Conservation (phyloP, 164 flowering plant species). For the Berberis thunbergii region DNA sequence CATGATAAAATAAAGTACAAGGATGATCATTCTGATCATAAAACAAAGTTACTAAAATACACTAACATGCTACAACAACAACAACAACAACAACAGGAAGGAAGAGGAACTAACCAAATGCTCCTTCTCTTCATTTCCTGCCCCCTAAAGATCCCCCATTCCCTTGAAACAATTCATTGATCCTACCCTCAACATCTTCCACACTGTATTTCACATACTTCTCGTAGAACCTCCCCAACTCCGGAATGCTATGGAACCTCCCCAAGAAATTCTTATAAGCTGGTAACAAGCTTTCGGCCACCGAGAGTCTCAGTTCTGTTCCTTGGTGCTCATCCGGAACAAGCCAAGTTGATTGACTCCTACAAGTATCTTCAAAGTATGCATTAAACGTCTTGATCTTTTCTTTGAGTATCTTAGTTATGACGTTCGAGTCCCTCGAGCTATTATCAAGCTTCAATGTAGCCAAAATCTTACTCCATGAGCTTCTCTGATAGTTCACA, state of each 20-base stretch:
- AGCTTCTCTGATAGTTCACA: conserved; percentile 48
- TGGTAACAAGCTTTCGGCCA: conserved; percentile 34
- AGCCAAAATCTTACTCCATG: conserved; percentile 66
- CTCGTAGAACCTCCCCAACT: conserved; percentile 42
- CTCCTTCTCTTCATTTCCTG: background rate
- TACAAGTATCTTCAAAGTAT: conserved; percentile 54
- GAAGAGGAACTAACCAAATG: too few relatives aligned
- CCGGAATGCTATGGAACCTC: conserved; percentile 43
- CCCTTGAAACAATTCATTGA: conserved; percentile 52
- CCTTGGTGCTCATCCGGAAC: conserved; percentile 66
- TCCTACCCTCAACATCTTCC: conserved; percentile 59
- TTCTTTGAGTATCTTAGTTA: conserved; percentile 37
- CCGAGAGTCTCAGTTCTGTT: conserved; percentile 47
- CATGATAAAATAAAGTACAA: too few relatives aligned
- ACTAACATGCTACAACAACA: too few relatives aligned
- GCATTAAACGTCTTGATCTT: conserved; percentile 57
- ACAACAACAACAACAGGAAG: too few relatives aligned
- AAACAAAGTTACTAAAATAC: too few relatives aligned
- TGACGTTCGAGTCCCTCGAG: conserved; percentile 17
- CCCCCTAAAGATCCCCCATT: background rate
- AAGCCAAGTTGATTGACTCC: conserved; percentile 57
- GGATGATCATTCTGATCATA: too few relatives aligned
- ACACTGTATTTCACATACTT: conserved; percentile 41
- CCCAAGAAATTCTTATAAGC: conserved; percentile 34
- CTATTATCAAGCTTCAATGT: conserved; percentile 42